Evolutionary conservation across 148 eudicot species (phyloP), one percentile per base, ranked within the genome.

Genomic region (Rhododendron vialii): DNA sequence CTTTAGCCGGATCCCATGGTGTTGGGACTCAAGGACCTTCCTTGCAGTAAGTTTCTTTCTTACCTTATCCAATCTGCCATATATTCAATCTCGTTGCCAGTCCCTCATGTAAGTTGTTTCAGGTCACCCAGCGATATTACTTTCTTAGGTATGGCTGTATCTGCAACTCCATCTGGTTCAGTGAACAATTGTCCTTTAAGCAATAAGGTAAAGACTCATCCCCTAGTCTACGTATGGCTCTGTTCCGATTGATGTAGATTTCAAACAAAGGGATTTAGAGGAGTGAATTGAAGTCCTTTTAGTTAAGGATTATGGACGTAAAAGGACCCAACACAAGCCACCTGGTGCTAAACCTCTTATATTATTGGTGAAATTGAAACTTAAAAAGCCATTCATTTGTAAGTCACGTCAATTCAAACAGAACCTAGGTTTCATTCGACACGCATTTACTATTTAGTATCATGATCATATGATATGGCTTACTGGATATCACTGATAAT

Each of bases 171-270:
- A 53, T 73, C 87, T 30, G 43, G 51, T 83, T 41, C 83, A 78
- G 15, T 17, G 82, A 83, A 86, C 24, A 86, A 89, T 28, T 57
- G 22, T 73, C 65, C 41, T n/a, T 65, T 69, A 82, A 55, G 84
- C 24, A 87, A 79, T 43, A 90, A 88, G 94, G 95, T 93, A 73
- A 86, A 30, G 75, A 20, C 50, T 71, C n/a, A 10, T 79, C 9
- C 74, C 43, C 38, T 63, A 51, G n/a, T 65, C 53, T 61, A 22
- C 22, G 8, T 83, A 15, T 1, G 38, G 76, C 76, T 71, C 76
- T 71, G 76, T 30, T 30, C 33, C 36, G 7, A 28, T 71, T 26
- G 38, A 71, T 71, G 18, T 71, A 13, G 36, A 71, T 71, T n/a
- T n/a, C 73, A 10, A 65, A 65, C 73, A 2, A n/a, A 65, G 30